Conservation (phyloP, 2,329 filamentous ascomycete genomes). For the Sporothrix inflata region DNA sequence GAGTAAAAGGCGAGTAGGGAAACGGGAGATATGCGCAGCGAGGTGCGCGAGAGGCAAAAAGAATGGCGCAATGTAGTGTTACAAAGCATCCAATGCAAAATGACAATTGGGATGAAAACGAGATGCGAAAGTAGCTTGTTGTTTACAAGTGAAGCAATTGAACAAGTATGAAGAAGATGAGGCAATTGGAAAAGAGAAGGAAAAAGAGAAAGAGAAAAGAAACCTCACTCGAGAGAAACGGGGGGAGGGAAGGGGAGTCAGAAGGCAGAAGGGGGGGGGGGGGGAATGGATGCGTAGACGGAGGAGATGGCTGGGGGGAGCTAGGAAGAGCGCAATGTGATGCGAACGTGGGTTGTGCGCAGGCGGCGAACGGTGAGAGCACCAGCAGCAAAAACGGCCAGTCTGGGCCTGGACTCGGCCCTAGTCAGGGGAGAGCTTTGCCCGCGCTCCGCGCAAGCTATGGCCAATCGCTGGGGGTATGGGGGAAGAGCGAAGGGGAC, state of each 20-base stretch:
- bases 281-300: neutral
- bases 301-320: conserved; percentile 31
- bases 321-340: neutral
- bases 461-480: conserved; percentile 1
- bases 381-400: neutral
- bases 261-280: conserved; percentile 19
- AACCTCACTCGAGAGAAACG: conserved; percentile 12
- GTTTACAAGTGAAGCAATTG: too few relatives aligned
- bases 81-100: neutral
- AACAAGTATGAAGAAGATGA: neutral
- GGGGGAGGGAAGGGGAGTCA: conserved; percentile 23
- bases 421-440: conserved; percentile 18
- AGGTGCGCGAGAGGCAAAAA: neutral
- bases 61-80: conserved; percentile 16
- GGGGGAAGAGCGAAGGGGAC: neutral
- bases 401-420: neutral
- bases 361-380: neutral
- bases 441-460: neutral
- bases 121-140: neutral
- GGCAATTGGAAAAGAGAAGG: neutral
- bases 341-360: conserved; percentile 9
- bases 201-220: neutral
- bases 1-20: neutral
- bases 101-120: neutral
- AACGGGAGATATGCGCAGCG: neutral